Evolutionary conservation across 73 alveolate species (phyloP).

Genomic region (Tetrahymena elliotti): DNA sequence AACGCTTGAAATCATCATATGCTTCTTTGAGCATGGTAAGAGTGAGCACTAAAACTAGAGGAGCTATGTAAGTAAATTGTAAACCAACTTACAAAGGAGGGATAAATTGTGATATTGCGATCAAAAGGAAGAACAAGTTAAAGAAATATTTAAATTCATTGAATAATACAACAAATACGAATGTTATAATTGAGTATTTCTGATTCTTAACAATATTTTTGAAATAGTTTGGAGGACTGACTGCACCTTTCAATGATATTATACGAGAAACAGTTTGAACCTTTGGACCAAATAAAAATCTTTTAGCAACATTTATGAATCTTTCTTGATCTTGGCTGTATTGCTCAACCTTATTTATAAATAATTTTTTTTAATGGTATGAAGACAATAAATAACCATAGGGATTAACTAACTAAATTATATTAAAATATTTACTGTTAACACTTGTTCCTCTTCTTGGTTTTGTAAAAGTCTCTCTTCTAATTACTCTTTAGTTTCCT

Average conservation of each 20-base stretch:
- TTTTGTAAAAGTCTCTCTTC: not conserved
- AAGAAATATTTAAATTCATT: constrained; percentile 82
- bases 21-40: constrained; percentile 89
- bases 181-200: constrained; percentile 70
- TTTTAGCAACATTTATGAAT: not conserved
- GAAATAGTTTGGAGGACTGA: not conserved
- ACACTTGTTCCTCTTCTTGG: not conserved
- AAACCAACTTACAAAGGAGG: constrained; percentile 84
- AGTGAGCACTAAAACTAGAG: constrained; percentile 83
- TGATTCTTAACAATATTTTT: constrained; percentile 66
- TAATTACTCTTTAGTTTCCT: not conserved
- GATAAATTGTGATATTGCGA: constrained; percentile 69
- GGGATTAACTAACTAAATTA: too few species aligned
- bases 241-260: not conserved
- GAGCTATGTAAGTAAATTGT: constrained; percentile 87
- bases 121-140: constrained; percentile 73
- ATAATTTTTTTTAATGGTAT: not conserved
- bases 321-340: not conserved
- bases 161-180: constrained; percentile 78
- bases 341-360: not conserved
- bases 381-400: too few species aligned
- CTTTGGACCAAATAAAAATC: not conserved
- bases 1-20: constrained; percentile 83
- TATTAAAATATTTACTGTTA: not conserved
- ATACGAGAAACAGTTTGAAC: not conserved